Conservation (phyloP, 1,139 yeast genomes). For the Insectozyma bohioensis region DNA sequence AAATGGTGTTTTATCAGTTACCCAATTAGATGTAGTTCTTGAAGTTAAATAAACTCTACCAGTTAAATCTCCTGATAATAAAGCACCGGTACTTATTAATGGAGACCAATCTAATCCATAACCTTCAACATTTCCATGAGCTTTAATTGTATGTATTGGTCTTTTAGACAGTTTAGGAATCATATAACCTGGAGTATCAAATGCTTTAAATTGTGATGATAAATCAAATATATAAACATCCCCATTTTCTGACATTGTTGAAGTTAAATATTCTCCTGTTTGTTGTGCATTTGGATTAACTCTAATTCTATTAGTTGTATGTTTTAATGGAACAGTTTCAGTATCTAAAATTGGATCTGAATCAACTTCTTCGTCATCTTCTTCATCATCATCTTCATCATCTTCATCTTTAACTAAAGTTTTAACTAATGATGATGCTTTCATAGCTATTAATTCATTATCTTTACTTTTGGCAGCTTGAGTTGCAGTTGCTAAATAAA, state of each 20-base stretch:
- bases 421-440: slow-evolving; percentile 76
- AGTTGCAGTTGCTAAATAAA: slow-evolving; percentile 87
- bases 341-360: slow-evolving; percentile 85
- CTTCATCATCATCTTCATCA: slow-evolving; percentile 65
- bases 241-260: slow-evolving; percentile 87
- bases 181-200: slow-evolving; percentile 82
- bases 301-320: slow-evolving; percentile 87
- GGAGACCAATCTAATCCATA: slow-evolving; percentile 98
- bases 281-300: slow-evolving; percentile 76
- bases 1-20: slow-evolving; percentile 82
- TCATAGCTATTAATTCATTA: slow-evolving; percentile 83
- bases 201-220: slow-evolving; percentile 71
- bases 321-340: slow-evolving; percentile 71
- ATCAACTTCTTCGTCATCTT: slow-evolving; percentile 64
- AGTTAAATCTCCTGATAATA: slow-evolving; percentile 84
- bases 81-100: slow-evolving; percentile 70
- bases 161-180: slow-evolving; percentile 76
- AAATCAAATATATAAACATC: slow-evolving; percentile 85
- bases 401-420: slow-evolving; percentile 83
- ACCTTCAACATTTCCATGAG: slow-evolving; percentile 96
- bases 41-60: slow-evolving; percentile 81
- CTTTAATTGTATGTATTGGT: slow-evolving; percentile 81
- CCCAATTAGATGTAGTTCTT: slow-evolving; percentile 79
- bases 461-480: slow-evolving; percentile 89
- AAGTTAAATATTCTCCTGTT: slow-evolving; percentile 83